Evolutionary conservation across 2,329 filamentous ascomycete genomes (phyloP), one percentile per base, ranked within the genome.

Genomic region (Paecilomyces niveus): DNA sequence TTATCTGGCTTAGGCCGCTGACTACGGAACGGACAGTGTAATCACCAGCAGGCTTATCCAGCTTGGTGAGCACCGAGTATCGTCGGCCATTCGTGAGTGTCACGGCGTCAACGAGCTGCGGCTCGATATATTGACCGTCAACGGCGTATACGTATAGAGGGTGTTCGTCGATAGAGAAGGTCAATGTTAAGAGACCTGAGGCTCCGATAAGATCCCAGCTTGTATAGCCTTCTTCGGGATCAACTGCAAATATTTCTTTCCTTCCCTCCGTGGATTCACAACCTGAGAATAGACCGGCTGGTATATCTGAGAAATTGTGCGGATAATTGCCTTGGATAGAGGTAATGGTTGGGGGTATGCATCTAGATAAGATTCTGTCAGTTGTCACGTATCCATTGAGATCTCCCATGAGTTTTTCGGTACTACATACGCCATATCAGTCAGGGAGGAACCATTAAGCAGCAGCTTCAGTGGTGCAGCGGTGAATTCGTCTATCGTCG

Each of bases 11-110:
- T 2, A 76, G 68, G 31, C 73, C 75, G 13, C 73, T 71, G 15
- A 81, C 78, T 26, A 80, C 78, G 49, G 82, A 73, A 2, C 85
- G 83, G 32, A 86, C 79, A 6, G 78, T 79, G 67, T 83, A 87
- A 58, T 80, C 71, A 0, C 80, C 80, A 0, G 75, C 63, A 1
- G 65, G 66, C 49, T 78, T 74, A 50, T 78, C 69, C 3, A 83
- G 71, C 59, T 75, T 74, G n/a, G 80, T 65, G 55, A 79, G 67
- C 13, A 71, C 72, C 0, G 76, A 73, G 53, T 74, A 72, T 8
- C 77, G 72, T 54, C 76, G 71, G 10, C 78, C 77, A 33, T 69
- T 72, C 58, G 62, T 68, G 18, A 76, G 61, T 3, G 61, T 54
- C 18, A 72, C 59, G 7, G 66, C 70, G 54, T 78, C 66, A 15